Conservation (phyloP, 495 filamentous ascomycete species). For the Lophiotrema nucula region DNA sequence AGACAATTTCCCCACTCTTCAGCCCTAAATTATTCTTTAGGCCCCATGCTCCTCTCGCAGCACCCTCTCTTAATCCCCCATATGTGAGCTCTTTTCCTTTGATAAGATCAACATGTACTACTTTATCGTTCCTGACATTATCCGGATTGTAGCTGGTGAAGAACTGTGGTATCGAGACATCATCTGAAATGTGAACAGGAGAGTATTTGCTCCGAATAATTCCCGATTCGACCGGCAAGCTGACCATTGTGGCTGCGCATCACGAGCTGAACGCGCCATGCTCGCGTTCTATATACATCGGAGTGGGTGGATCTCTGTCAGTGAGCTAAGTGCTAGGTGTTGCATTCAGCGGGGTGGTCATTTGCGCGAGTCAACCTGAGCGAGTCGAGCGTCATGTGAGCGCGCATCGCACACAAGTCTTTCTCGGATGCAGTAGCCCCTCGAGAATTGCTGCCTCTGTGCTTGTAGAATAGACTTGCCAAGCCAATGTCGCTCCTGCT, state of each 20-base stretch:
- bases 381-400: no score
- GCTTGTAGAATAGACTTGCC: no score
- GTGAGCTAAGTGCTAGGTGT: neutral
- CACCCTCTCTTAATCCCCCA: constrained; percentile 13
- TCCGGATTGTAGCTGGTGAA: constrained; percentile 26
- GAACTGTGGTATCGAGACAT: constrained; percentile 22
- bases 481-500: no score
- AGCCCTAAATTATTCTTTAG: constrained; percentile 6
- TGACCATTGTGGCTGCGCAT: constrained; percentile 4
- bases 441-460: no score
- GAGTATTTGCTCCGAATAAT: constrained; percentile 12
- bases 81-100: constrained; percentile 17
- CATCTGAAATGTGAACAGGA: constrained; percentile 7
- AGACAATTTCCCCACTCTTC: constrained; percentile 13
- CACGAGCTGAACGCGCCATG: neutral
- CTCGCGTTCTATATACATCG: neutral
- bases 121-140: constrained; percentile 14
- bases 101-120: constrained; percentile 19
- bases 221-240: neutral
- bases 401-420: no score
- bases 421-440: no score
- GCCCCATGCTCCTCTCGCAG: constrained; percentile 14
- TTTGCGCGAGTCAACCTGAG: no score
- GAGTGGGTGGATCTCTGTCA: neutral
- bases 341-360: no score